Evolutionary conservation across 2,329 filamentous ascomycete genomes (phyloP), one percentile per base, ranked within the genome.

Genomic region (Pseudogymnoascus sp.): DNA sequence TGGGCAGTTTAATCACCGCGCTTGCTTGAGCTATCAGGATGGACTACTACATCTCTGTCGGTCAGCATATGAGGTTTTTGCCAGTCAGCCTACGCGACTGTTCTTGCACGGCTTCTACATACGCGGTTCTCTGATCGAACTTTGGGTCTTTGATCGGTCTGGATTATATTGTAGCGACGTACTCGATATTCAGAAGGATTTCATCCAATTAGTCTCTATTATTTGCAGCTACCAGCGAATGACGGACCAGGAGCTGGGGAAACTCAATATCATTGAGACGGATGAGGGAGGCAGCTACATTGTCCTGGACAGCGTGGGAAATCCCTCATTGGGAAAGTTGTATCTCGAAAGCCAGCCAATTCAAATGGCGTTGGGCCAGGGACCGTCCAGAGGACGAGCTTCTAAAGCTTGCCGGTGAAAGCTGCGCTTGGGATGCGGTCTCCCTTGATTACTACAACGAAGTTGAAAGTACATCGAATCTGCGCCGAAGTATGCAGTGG

Each of bases 361-460:
- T 50, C 21, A 50, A 50, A 50, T 50, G 44, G 44, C 44, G 44
- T 7, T 50, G 44, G 44, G 44, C 13, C 7, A 50, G 44, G 2
- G 44, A 50, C 10, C 44, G 44, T 5, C 44, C 44, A 50, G 44
- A 50, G 44, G 21, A 73, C 23, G 71, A 75, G 67, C 68, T 76
- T 63, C 67, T 76, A 21, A 69, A 64, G 36, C 57, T 73, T 59
- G 71, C 67, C 19, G 67, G 69, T 61, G 28, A 73, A 60, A 73
- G 70, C 67, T 40, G 65, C 28, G 71, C 68, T 35, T 72, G 69
- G 67, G 73, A 71, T 60, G 68, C 68, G 28, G 28, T 72, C 23
- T 73, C 70, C 8, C 69, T 76, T 64, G 64, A 70, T 63, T 50
- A 50, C 26, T 50, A 50, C 21, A n/a, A 23, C 7, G 44, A 50